A percentile compares a stretch with the other conserved stretches of the same genome.
These are phyloP conservation scores for Mrakia hoshinonis DNA, from an alignment of 768 basidiomycete genomes.

Conservation along the genomic window DNA sequence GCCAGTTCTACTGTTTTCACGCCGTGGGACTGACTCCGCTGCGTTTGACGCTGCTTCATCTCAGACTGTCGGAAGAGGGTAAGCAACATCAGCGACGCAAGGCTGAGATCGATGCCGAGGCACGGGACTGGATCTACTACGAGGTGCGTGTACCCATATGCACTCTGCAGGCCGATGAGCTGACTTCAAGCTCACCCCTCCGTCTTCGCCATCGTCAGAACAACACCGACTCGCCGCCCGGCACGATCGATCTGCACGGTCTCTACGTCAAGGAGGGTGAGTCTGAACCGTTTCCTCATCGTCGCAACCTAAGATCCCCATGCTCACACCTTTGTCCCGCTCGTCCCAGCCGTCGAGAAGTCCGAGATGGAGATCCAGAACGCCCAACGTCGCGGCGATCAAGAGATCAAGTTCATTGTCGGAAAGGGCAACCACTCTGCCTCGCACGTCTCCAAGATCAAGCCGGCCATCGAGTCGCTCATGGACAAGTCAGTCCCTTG, in stretches of 20 bases:
- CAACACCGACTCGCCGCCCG: conserved; percentile 64
- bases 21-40: no score
- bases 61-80: conserved; percentile 59
- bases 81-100: conserved; percentile 69
- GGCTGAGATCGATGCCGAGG: conserved; percentile 55
- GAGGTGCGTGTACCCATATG: conserved; percentile 49
- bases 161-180: neutral
- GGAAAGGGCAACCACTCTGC: conserved; percentile 83
- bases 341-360: conserved; percentile 51
- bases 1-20: no score
- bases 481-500: conserved; percentile 59
- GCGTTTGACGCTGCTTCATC: no score
- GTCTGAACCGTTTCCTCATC: neutral
- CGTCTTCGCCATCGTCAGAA: conserved; percentile 51
- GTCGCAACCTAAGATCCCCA: neutral
- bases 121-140: conserved; percentile 69
- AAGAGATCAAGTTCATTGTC: conserved; percentile 70
- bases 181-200: neutral
- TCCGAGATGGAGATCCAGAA: conserved; percentile 56
- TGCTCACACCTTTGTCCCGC: neutral
- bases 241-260: conserved; percentile 82
- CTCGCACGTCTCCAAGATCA: conserved; percentile 70
- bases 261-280: conserved; percentile 74
- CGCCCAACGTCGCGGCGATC: conserved; percentile 56
- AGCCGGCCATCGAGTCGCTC: conserved; percentile 80